Evolutionary conservation across 768 basidiomycete genomes (phyloP).

Genomic region (Kwoniella europaea): DNA sequence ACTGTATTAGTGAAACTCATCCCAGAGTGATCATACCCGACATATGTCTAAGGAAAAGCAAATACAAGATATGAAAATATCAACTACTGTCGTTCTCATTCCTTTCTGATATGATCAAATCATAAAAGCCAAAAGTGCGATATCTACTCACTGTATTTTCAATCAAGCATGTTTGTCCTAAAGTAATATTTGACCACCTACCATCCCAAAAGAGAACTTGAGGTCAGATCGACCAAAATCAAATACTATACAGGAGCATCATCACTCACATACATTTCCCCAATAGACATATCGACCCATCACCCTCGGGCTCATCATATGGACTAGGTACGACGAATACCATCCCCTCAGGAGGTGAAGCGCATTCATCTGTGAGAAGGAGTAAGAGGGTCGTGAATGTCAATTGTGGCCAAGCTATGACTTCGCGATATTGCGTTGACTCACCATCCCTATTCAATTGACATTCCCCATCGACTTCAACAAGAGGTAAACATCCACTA

Average conservation of each 20-base stretch:
- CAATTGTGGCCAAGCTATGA: not conserved
- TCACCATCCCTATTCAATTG: slow-evolving; percentile 44
- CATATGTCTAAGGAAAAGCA: slow-evolving; percentile 30
- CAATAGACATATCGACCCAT: slow-evolving; percentile 35
- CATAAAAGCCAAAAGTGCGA: no score
- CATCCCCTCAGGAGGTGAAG: slow-evolving; percentile 15
- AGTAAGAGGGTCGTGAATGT: not conserved
- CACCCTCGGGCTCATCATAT: slow-evolving; percentile 15
- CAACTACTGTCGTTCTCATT: no score
- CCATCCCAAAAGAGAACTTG: not conserved
- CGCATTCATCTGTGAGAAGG: slow-evolving; percentile 32
- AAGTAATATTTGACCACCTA: slow-evolving; percentile 31
- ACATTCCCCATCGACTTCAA: slow-evolving; percentile 32
- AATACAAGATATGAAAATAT: not conserved
- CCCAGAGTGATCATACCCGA: slow-evolving; percentile 36
- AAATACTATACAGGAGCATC: not conserved
- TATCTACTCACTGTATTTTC: slow-evolving; percentile 34
- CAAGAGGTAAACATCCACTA: slow-evolving; percentile 32
- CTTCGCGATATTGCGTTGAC: not conserved
- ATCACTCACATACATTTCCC: slow-evolving; percentile 34
- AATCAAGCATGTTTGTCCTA: slow-evolving; percentile 24
- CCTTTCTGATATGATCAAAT: no score
- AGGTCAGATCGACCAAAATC: no score
- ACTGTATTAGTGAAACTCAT: slow-evolving; percentile 26
- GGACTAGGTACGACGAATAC: slow-evolving; percentile 20